phyloP scores from a whole-genome alignment of 768 basidiomycete genomes.

The Bullera alba region DNA sequence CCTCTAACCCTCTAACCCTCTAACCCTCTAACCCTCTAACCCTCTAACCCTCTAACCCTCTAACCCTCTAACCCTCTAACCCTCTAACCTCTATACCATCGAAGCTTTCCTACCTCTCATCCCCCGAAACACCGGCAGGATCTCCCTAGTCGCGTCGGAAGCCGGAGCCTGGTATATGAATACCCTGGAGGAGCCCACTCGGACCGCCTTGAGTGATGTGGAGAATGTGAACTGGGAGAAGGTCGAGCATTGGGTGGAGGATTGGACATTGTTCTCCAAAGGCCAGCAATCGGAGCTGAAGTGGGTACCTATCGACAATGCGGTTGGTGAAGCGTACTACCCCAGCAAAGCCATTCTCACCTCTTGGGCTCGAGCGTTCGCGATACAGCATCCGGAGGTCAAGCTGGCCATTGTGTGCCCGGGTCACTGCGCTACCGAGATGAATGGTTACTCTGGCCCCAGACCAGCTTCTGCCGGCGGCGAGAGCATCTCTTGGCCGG shows the following conservation, averaged over 20 bases:
- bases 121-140: background rate
- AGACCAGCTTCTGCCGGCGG: constrained; percentile 4
- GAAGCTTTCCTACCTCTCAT: constrained; percentile 14
- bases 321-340: background rate
- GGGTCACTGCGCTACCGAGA: constrained; percentile 6
- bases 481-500: constrained; percentile 8
- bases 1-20: no score
- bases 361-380: constrained; percentile 5
- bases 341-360: constrained; percentile 10
- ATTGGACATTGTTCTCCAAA: constrained; percentile 5
- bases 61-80: no score
- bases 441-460: constrained; percentile 1
- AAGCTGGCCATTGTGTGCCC: constrained; percentile 6
- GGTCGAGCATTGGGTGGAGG: constrained; percentile 5
- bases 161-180: constrained; percentile 7
- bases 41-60: no score
- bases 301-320: background rate
- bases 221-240: constrained; percentile 1
- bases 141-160: constrained; percentile 10
- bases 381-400: background rate
- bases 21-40: no score
- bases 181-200: background rate
- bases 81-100: no score
- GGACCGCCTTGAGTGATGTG: background rate
- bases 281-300: background rate